A percentile compares a stretch with the other conserved stretches of the same genome.
Evolutionary conservation across 2,329 filamentous ascomycete species (phyloP).

Genomic region (Escovopsis sp.): DNA sequence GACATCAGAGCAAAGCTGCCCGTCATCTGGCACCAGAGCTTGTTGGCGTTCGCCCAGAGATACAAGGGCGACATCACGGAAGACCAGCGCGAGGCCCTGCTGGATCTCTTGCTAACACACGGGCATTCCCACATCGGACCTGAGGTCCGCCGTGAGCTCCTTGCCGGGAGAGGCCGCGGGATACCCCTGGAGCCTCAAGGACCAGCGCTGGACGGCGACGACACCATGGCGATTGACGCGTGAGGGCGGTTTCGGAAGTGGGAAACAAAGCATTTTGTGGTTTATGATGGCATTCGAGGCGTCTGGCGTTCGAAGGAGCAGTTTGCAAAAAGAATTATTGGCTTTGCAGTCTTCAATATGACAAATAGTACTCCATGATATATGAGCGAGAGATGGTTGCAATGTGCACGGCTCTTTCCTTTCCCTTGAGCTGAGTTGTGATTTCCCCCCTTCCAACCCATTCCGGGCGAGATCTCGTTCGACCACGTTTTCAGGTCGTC

Average conservation of each 20-base stretch:
- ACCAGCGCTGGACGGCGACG: slow-evolving; percentile 55
- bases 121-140: slow-evolving; percentile 83
- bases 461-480: too few relatives aligned
- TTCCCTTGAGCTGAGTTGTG: too few relatives aligned
- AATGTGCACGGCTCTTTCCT: too few relatives aligned
- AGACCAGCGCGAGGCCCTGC: slow-evolving; percentile 77
- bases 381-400: too few relatives aligned
- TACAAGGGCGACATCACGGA: slow-evolving; percentile 95
- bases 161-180: slow-evolving; percentile 77
- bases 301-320: slow-evolving; percentile 7
- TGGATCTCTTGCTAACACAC: slow-evolving; percentile 72
- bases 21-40: slow-evolving; percentile 90
- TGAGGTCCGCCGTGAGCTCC: slow-evolving; percentile 74
- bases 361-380: too few relatives aligned
- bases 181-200: slow-evolving; percentile 44
- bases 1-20: slow-evolving; percentile 53
- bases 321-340: slow-evolving; percentile 1
- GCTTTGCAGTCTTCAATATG: not conserved
- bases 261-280: not conserved
- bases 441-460: too few relatives aligned
- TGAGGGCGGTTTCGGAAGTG: slow-evolving; percentile 6
- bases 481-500: too few relatives aligned
- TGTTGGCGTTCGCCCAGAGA: slow-evolving; percentile 81
- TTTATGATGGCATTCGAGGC: slow-evolving; percentile 8
- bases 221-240: slow-evolving; percentile 70